phyloP scores from a whole-genome alignment of 2,329 filamentous ascomycete genomes.

The Sporothrix phasma region DNA sequence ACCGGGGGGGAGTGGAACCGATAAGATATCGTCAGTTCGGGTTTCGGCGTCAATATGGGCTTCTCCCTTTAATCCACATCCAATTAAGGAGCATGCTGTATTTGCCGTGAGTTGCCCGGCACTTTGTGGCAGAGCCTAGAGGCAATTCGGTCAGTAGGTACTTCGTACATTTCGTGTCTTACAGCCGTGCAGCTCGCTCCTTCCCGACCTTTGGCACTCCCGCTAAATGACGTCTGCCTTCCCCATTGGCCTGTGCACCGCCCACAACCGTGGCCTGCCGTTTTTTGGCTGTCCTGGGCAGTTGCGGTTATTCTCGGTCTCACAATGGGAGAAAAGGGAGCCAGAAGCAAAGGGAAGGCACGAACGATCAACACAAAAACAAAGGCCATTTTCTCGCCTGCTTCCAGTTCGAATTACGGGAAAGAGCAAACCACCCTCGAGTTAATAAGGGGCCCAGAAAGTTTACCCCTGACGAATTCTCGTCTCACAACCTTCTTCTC shows the following conservation, averaged over 20 bases:
- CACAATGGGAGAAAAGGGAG: constrained; percentile 1
- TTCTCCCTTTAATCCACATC: not conserved
- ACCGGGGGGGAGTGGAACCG: not conserved
- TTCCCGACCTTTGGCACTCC: not conserved
- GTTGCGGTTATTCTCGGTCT: constrained; percentile 18
- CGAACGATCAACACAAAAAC: constrained; percentile 6
- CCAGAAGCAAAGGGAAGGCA: constrained; percentile 11
- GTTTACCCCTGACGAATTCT: not conserved
- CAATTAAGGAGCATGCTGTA: too few species aligned
- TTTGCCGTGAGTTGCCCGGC: not conserved
- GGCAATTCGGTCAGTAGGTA: not conserved
- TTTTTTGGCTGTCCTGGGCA: not conserved
- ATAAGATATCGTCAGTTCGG: not conserved
- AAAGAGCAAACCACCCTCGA: not conserved
- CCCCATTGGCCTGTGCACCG: not conserved
- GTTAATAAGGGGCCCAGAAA: not conserved
- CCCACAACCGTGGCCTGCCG: constrained; percentile 2
- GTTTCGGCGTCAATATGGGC: not conserved
- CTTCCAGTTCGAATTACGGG: not conserved
- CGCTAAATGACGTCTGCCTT: constrained; percentile 5
- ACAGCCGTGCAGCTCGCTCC: too few species aligned
- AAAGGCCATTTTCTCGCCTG: not conserved
- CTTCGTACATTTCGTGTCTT: too few species aligned
- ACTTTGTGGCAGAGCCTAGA: not conserved
- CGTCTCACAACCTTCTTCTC: not conserved